Conservation (phyloP, 192 early-diverging fungal genomes). For the Funneliformis mosseae region DNA sequence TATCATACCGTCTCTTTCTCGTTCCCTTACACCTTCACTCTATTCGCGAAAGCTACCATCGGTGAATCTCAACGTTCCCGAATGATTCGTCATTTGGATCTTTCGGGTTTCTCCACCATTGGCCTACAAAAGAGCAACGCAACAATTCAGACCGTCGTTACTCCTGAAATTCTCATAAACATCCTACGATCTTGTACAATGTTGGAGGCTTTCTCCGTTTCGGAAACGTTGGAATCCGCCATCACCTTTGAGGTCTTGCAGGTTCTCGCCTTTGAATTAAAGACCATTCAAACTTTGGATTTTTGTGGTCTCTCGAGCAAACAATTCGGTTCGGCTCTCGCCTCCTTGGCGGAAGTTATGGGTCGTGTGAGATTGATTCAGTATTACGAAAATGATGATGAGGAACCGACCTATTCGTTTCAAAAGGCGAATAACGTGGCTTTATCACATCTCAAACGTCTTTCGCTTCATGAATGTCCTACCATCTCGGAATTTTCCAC, state of each 20-base stretch:
- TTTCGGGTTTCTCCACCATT: slow-evolving; percentile 8
- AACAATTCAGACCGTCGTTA: background rate
- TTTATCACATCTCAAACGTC: slow-evolving; percentile 14
- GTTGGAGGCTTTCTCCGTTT: slow-evolving; percentile 19
- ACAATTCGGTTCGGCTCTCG: slow-evolving; percentile 6
- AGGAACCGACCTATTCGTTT: background rate
- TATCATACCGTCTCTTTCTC: slow-evolving; percentile 21
- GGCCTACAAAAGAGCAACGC: slow-evolving; percentile 19
- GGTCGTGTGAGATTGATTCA: background rate
- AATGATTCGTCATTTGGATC: slow-evolving; percentile 10
- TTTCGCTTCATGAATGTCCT: slow-evolving; percentile 22
- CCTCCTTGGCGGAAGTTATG: background rate
- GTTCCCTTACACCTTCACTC: slow-evolving; percentile 7
- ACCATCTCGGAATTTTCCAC: background rate
- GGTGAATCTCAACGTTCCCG: background rate
- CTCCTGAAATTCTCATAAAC: background rate
- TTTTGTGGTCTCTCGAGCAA: slow-evolving; percentile 29
- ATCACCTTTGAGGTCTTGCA: slow-evolving; percentile 25
- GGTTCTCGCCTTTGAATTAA: background rate
- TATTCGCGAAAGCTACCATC: slow-evolving; percentile 3
- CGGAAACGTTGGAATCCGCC: slow-evolving; percentile 12
- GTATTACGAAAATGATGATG: background rate
- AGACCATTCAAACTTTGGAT: slow-evolving; percentile 17
- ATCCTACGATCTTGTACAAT: slow-evolving; percentile 1
- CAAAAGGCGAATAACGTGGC: background rate